Conservation (phyloP, 306 rosid genomes). For the Trichosanthes truncata region DNA sequence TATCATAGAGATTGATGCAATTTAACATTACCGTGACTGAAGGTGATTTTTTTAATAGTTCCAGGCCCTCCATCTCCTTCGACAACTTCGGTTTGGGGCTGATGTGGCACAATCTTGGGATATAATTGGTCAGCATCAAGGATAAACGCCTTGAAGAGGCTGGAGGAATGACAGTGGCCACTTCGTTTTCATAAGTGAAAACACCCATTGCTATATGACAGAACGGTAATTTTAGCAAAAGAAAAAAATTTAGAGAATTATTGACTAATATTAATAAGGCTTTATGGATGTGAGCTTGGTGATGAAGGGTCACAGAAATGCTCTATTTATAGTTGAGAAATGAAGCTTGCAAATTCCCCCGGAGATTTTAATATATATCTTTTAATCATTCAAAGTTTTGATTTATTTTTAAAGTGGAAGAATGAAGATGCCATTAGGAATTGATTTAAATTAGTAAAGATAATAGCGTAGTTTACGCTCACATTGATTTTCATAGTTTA, state of each 20-base stretch:
- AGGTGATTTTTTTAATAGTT: conserved; percentile 26
- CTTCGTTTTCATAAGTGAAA: conserved; percentile 17
- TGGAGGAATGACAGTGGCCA: conserved; percentile 18
- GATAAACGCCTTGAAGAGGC: conserved; percentile 29
- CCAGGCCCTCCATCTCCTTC: conserved; percentile 46
- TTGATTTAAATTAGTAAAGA: too few species aligned
- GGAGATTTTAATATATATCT: neutral
- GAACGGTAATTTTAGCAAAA: neutral
- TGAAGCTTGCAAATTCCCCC: neutral
- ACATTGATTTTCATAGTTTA: too few species aligned
- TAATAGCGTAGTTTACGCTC: too few species aligned
- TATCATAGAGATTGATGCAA: neutral
- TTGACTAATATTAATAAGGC: neutral
- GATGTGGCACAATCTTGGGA: conserved; percentile 20
- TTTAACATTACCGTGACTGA: conserved; percentile 12
- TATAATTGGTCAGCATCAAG: conserved; percentile 18
- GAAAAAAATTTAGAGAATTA: neutral
- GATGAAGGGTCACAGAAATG: neutral
- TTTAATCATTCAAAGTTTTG: too few species aligned
- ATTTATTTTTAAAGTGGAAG: too few species aligned
- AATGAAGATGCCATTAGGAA: too few species aligned
- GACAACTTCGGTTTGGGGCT: conserved; percentile 15
- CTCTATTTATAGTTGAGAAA: neutral
- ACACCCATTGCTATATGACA: conserved; percentile 27
- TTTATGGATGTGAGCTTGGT: neutral